Evolutionary conservation across 1,284 basidiomycete species (phyloP).

Genomic region (Austroboletus novae-zelandiae): DNA sequence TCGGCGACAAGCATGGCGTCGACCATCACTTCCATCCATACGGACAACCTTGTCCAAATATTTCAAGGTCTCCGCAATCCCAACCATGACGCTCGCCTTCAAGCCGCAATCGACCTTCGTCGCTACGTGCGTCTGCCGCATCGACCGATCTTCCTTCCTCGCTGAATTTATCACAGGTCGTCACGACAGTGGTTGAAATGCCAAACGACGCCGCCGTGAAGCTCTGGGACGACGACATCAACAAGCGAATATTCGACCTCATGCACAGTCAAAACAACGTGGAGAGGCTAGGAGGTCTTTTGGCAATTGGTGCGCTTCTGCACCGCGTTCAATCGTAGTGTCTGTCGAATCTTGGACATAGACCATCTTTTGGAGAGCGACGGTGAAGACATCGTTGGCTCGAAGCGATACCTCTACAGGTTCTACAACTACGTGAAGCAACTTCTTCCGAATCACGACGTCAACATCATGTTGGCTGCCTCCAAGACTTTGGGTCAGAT

Average conservation of each 20-base stretch:
- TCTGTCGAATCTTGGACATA: conserved; percentile 30
- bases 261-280: conserved; percentile 74
- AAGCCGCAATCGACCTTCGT: conserved; percentile 65
- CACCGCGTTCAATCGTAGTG: conserved; percentile 10
- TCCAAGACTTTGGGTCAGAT: conserved; percentile 84
- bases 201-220: conserved; percentile 73
- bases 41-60: conserved; percentile 61
- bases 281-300: conserved; percentile 79
- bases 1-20: conserved; percentile 50
- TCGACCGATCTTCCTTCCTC: conserved; percentile 7
- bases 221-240: conserved; percentile 82
- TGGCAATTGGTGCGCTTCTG: conserved; percentile 68
- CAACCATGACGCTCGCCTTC: conserved; percentile 57
- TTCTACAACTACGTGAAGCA: conserved; percentile 92
- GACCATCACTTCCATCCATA: conserved; percentile 49
- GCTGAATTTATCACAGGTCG: conserved; percentile 48
- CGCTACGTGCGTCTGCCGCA: conserved; percentile 56
- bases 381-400: conserved; percentile 73
- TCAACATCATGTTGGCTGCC: conserved; percentile 85
- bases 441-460: conserved; percentile 79
- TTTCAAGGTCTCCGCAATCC: conserved; percentile 65
- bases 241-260: conserved; percentile 75
- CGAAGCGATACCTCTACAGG: conserved; percentile 75
- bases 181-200: conserved; percentile 70
- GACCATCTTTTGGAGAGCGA: conserved; percentile 72